Evolutionary conservation across 352 stramenopile species (phyloP), one percentile per base, ranked within the genome.

Genomic region (Globisporangium iwayamae): DNA sequence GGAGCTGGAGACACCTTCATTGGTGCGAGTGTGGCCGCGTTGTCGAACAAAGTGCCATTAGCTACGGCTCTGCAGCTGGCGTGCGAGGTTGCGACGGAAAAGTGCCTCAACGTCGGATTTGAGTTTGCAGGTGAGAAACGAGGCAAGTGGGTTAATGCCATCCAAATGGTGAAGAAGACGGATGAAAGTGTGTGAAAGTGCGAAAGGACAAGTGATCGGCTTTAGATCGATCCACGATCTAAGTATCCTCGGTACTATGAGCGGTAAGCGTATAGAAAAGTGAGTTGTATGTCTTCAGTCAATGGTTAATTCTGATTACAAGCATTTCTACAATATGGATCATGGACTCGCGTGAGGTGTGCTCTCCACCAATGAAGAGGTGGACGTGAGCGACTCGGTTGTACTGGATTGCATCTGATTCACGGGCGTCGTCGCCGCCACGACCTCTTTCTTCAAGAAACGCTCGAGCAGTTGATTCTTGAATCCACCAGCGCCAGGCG

Each of bases 1-100:
- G 85, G 85, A 4, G 85, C 85, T 4, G 85, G 85, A 4, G 83
- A 94, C 57, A 70, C 83, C 22, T 90, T 92, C 53, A 89, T 94
- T 56, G 85, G 81, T 0, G 78, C 83, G 16, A 68, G 71, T 11
- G 66, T 94, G 45, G 83, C 85, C 0, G 75, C 71, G 1, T 70
- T 91, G 41, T 72, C 73, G 25, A 39, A 59, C 0, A 32, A 65
- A 34, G 48, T 69, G n/a, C 46, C 73, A 5, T 55, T 91, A 3
- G 43, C 70, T 9, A 36, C 63, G 2, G 71, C 77, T 2, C 46
- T 91, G n/a, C 66, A 65, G 18, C 61, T 70, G 4, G 85, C 75
- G 9, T 91, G 81, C 53, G 65, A 74, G 2, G 69, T 91, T 45
- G 85, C 78, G 1, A 85, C 81, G 7, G 46, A 60, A 5, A 92